Conservation (phyloP, 768 basidiomycete genomes). For the Trametes cubensis region DNA sequence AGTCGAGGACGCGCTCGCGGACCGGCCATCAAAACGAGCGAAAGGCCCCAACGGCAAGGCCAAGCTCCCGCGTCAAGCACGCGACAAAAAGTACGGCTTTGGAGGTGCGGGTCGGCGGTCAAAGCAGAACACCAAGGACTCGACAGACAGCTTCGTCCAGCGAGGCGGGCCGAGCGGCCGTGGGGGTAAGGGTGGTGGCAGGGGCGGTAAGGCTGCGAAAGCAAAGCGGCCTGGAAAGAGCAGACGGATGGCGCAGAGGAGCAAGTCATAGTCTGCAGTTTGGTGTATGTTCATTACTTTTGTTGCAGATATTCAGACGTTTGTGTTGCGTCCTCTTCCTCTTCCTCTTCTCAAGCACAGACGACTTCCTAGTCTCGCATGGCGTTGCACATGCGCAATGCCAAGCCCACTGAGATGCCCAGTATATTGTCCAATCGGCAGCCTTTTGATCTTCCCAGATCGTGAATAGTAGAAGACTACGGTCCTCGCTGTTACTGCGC, state of each 20-base stretch:
- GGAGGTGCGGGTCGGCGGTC: constrained; percentile 68
- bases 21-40: constrained; percentile 67
- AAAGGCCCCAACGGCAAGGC: constrained; percentile 36
- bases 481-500: no score
- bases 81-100: constrained; percentile 84
- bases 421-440: no score
- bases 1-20: constrained; percentile 85
- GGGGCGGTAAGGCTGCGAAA: constrained; percentile 38
- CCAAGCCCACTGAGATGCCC: no score
- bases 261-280: constrained; percentile 25
- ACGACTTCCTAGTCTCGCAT: not conserved
- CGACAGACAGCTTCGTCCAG: constrained; percentile 72
- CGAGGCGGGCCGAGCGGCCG: constrained; percentile 39
- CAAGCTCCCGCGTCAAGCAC: constrained; percentile 54
- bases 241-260: constrained; percentile 48
- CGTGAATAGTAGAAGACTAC: no score
- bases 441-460: no score
- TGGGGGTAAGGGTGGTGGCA: constrained; percentile 32
- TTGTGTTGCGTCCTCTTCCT: no score
- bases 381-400: no score
- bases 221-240: constrained; percentile 63
- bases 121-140: constrained; percentile 82
- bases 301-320: not conserved
- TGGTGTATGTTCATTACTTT: not conserved
- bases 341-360: no score